Conservation (phyloP, 2,329 filamentous ascomycete genomes). For the Raffaelea arxii region DNA sequence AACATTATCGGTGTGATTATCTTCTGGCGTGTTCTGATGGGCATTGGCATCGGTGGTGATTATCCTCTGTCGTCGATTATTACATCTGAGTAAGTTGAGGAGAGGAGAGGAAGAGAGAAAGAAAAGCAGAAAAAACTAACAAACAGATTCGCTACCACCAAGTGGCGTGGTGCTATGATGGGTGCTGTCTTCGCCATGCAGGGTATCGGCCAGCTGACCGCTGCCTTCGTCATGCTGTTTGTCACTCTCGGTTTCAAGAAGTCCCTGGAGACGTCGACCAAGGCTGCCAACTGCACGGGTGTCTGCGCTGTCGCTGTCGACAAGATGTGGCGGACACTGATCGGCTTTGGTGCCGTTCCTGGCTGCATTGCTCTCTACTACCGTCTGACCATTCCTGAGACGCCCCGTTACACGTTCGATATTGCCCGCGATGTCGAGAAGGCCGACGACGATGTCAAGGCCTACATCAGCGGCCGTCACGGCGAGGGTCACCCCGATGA, state of each 20-base stretch:
- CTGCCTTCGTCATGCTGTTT: slow-evolving; percentile 67
- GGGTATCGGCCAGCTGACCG: slow-evolving; percentile 68
- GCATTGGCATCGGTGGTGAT: slow-evolving; percentile 64
- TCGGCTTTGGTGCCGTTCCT: slow-evolving; percentile 73
- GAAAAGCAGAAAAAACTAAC: background rate
- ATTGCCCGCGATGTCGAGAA: slow-evolving; percentile 65
- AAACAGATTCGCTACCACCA: slow-evolving; percentile 61
- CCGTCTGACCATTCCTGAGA: slow-evolving; percentile 72
- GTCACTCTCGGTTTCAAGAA: slow-evolving; percentile 62
- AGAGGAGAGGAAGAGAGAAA: background rate
- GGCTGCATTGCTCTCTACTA: slow-evolving; percentile 77
- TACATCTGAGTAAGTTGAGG: slow-evolving; percentile 51
- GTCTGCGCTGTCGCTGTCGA: slow-evolving; percentile 63
- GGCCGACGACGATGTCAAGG: slow-evolving; percentile 61
- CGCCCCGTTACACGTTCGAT: slow-evolving; percentile 81
- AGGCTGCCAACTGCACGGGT: slow-evolving; percentile 47
- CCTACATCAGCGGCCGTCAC: slow-evolving; percentile 58
- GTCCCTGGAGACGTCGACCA: slow-evolving; percentile 42
- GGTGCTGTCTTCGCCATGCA: slow-evolving; percentile 81
- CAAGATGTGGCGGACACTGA: slow-evolving; percentile 78
- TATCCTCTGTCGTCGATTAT: slow-evolving; percentile 78
- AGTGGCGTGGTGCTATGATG: slow-evolving; percentile 83
- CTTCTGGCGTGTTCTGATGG: slow-evolving; percentile 74
- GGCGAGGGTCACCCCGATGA: slow-evolving; percentile 60
- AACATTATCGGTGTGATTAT: slow-evolving; percentile 58